Base-by-base conservation (phyloP, 148 eudicot species). In the Vaccinium vitisidaea region DNA sequence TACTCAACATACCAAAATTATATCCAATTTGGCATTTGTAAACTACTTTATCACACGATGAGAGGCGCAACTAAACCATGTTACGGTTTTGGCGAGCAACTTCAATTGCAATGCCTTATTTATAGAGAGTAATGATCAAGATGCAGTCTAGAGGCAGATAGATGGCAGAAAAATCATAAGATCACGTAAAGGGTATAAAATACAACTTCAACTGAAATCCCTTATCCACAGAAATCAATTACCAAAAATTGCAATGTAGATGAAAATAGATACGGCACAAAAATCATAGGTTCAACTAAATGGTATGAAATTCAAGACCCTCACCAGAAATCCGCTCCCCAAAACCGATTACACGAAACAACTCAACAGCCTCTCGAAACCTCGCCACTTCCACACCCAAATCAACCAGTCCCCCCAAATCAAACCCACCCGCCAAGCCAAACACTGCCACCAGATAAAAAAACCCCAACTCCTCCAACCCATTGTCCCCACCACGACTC, bases 301-400 rank as follows among this genome's bases (percentile, higher is more conserved):
- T 5, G 63, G 8, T 27, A 54, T 27, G 61, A 53, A 27, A 76
- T 2, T 25, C 59, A 53, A n/a, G 70, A 80, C 23, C 58, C 78
- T 88, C 79, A 91, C 93, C 93, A 80, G 92, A 77, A 43, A 86
- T 84, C 65, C 56, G 81, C 55, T 83, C 87, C 21, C 85, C 88
- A 21, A 88, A 80, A 11, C 87, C 75, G 13, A 91, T 86, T 58
- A 27, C 25, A 12, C 87, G 87, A 75, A 88, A 86, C 85, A 88
- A 87, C 56, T 75, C 81, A 5, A 30, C 16, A 9, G 83, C 83
- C 52, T 82, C 83, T n/a, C 70, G 48, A 27, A 27, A 81, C 84
- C 19, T 85, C 14, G 85, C 81, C 48, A 79, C 73, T 27, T 32
- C 5, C 49, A 87, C 82, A 79, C 82, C 85, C 80, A 77, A 88